Base-by-base conservation (phyloP, 2,329 filamentous ascomycete species). In the Paraphoma sp. region DNA sequence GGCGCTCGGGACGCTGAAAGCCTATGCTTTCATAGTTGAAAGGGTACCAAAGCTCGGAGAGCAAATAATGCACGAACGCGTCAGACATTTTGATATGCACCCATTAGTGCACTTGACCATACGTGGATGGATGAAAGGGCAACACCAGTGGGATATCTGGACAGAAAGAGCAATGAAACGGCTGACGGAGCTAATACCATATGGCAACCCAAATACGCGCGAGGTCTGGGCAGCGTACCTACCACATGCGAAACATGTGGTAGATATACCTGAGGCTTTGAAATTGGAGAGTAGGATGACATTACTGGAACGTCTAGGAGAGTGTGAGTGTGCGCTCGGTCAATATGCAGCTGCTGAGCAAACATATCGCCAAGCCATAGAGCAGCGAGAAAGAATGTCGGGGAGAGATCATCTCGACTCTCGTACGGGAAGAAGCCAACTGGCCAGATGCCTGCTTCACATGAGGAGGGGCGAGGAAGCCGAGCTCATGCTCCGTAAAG, bases 31-130 rank as follows among this genome's bases (percentile, higher is more conserved):
- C 57, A 41, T 77, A 48, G 65, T 45, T 23, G 56, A 64, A 23
- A 48, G 56, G 48, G 6, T 16, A 7, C 28, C 29, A 10, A 12
- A 6, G 7, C 30, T n/a, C n/a, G 29, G 9, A 14, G n/a, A n/a
- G 14, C 30, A 42, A 14, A 30, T 42, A 52, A 48, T 44, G 36
- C 29, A 44, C 6, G 29, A 48, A 38, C 9, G 18, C 16, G 11
- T 38, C 23, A 50, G 54, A 29, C 45, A 29, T 28, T 74, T 56
- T 44, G 67, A 74, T 38, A 54, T 77, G n/a, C 72, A 78, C 61
- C 59, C 65, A n/a, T 67, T 78, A 5, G 75, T 78, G 8, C 70
- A 75, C 47, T 50, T 77, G 11, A 70, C 74, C 8, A 74, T 64
- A 29, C 58, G 69, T 29, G 69, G 61, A 38, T 79, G 75, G 76